Percentiles rank a stretch among this genome's conserved stretches.
These are phyloP conservation scores for Bremia lactucae DNA, from an alignment of 352 stramenopile genomes.

Conservation along the genomic window DNA sequence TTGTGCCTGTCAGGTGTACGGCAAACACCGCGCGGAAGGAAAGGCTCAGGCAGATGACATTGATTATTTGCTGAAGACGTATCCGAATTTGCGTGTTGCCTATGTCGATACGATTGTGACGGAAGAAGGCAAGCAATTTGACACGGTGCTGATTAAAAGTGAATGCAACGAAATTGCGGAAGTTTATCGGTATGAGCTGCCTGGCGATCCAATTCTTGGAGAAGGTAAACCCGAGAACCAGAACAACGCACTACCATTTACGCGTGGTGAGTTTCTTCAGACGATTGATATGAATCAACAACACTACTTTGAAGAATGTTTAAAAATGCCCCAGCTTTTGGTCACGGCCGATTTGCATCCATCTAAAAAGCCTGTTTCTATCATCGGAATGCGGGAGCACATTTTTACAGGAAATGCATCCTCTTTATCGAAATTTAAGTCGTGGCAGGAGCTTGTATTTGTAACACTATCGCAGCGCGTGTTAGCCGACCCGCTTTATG, in stretches of 20 bases:
- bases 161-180: slow-evolving; percentile 57
- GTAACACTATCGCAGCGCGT: slow-evolving; percentile 73
- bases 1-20: slow-evolving; percentile 77
- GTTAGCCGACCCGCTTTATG: slow-evolving; percentile 58
- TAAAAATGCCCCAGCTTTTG: slow-evolving; percentile 79
- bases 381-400: slow-evolving; percentile 78
- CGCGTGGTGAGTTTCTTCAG: slow-evolving; percentile 75
- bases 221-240: slow-evolving; percentile 86
- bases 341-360: slow-evolving; percentile 51
- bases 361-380: slow-evolving; percentile 61
- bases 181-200: slow-evolving; percentile 68
- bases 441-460: slow-evolving; percentile 72
- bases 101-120: slow-evolving; percentile 61
- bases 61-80: slow-evolving; percentile 61
- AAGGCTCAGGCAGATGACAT: slow-evolving; percentile 65
- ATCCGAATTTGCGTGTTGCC: slow-evolving; percentile 69
- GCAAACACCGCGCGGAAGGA: slow-evolving; percentile 57
- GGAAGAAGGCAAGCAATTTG: slow-evolving; percentile 33
- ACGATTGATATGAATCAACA: slow-evolving; percentile 90
- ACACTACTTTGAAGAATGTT: slow-evolving; percentile 80
- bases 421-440: slow-evolving; percentile 73
- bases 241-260: slow-evolving; percentile 83
- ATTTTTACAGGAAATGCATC: slow-evolving; percentile 76
- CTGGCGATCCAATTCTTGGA: slow-evolving; percentile 72
- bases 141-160: slow-evolving; percentile 62